Base-by-base conservation (phyloP, 176 grass and related monocot species). In the Triticum dicoccoides region DNA sequence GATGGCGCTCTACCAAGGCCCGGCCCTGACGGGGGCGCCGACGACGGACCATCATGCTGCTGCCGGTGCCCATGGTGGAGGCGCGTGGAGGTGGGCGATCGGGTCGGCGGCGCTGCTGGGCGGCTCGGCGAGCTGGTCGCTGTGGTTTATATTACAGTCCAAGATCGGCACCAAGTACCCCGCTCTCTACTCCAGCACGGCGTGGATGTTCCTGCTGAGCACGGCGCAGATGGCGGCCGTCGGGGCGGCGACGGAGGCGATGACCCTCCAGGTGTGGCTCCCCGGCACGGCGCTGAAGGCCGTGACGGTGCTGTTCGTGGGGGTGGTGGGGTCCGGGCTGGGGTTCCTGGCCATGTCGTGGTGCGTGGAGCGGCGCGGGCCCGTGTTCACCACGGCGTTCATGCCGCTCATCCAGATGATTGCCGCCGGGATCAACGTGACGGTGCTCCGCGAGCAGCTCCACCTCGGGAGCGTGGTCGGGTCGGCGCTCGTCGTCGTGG, bases 361-460 rank as follows among this genome's bases (percentile, higher is more conserved):
- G 92, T 92, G 90, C 65, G 86, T 97, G 59, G 88, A 91, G 87
- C 88, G 92, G 77, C 89, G 88, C 61, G 95, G 95, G 3, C 82
- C 95, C 13, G 87, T 95, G 78, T 97, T 97, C 77, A 89, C 90
- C 3, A 86, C 95, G 33, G 88, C 95, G 63, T 97, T 97, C 90
- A 97, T 91, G 58, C 92, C 95, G 86, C 86, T 93, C 0, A 79
- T 93, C 47, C 95, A 97, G 64, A 78, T 97, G 2, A 52, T 95
- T 24, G 95, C 93, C 56, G 92, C 89, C 38, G 89, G 67, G 49
- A 86, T 97, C 39, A 93, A 91, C 74, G 58, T 89, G 61, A 51
- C 86, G 12, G 51, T 91, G 62, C 92, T 97, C 79, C 92, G 87
- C 38, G 92, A 94, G 80, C 92, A 86, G 17, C 89, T 97, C 78